Base-by-base conservation (phyloP, 257 asterid genomes). In the Vinca minor region DNA sequence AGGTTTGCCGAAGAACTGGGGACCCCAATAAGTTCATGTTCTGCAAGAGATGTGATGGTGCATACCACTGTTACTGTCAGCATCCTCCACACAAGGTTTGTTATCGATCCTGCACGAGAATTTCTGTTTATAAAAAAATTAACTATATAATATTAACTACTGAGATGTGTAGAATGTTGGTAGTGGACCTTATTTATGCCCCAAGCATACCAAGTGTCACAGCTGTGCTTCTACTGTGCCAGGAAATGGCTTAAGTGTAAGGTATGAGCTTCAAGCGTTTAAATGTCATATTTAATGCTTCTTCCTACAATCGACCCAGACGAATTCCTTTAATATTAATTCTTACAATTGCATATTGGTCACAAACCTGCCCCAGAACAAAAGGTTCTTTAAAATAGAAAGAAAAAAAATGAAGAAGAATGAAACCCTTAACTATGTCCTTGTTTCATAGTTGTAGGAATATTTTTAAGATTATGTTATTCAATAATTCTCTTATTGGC, bases 71-170 rank as follows among this genome's bases (percentile, higher is more conserved):
- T 73, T 93, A 89, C 76, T 93, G 99, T 69, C 95, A 85, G 76
- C 97, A 93, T 72, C 99, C 96, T 74, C 94, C 99, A 23, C 99
- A 89, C 76, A 93, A 89, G 99, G 99, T 93, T 71, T 42, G 74
- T 49, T 53, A 38, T 52, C 36, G 46, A 54, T 44, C 63, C 48
- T 55, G 41, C 36, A 7, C n/a, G 34, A 31, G 21, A 58, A 32
- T 62, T 25, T 21, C 31, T 13, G 6, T 55, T 6, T n/a, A n/a
- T n/a, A n/a, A n/a, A n/a, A 49, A 48, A 56, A 42, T 55, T 36
- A 35, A 36, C 35, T 60, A 38, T 49, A 20, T 66, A 35, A 57
- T 34, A 60, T 72, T 80, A 50, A 64, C 62, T 73, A 63, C 62
- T 60, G 44, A 41, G 69, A 58, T 67, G 57, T 77, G 78, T 88